These are phyloP conservation scores for Colletotrichum plurivorum DNA, from an alignment of 2,329 filamentous ascomycete genomes.

Conservation along the genomic window DNA sequence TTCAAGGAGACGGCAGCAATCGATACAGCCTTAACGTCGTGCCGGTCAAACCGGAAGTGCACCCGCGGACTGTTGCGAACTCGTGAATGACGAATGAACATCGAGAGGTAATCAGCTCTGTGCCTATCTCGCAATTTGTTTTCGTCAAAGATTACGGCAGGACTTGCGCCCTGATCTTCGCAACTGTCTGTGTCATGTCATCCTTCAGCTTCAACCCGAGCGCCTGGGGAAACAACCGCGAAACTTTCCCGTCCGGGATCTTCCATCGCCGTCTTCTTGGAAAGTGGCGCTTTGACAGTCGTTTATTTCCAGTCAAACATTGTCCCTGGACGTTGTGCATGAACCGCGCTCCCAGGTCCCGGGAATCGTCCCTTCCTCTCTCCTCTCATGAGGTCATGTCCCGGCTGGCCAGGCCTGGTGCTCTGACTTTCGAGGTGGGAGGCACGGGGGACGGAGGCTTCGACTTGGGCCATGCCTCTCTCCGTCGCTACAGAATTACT, in stretches of 20 bases:
- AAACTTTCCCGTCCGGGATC: conserved; percentile 22
- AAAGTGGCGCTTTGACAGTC: conserved; percentile 19
- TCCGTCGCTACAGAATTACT: no score
- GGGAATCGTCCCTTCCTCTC: background rate
- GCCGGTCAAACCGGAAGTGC: no score
- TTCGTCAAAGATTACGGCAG: no score
- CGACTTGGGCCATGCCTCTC: no score
- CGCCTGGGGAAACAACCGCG: conserved; percentile 31
- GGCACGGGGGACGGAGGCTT: no score
- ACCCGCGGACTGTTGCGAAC: no score
- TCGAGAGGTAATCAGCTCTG: background rate
- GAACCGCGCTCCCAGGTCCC: conserved; percentile 20
- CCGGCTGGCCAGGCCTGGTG: background rate
- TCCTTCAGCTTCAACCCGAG: conserved; percentile 21
- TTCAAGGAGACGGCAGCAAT: background rate
- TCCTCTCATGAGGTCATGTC: conserved; percentile 1
- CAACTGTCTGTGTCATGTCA: conserved; percentile 13
- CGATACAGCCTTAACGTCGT: background rate
- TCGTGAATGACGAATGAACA: background rate
- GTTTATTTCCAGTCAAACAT: conserved; percentile 8
- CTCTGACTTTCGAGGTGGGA: background rate
- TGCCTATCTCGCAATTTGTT: background rate
- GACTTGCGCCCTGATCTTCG: background rate
- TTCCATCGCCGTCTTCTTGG: conserved; percentile 19
- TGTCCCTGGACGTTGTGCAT: conserved; percentile 14